Evolutionary conservation across 2,329 filamentous ascomycete species (phyloP), one percentile per base, ranked within the genome.

Genomic region (Fusarium robinianum): DNA sequence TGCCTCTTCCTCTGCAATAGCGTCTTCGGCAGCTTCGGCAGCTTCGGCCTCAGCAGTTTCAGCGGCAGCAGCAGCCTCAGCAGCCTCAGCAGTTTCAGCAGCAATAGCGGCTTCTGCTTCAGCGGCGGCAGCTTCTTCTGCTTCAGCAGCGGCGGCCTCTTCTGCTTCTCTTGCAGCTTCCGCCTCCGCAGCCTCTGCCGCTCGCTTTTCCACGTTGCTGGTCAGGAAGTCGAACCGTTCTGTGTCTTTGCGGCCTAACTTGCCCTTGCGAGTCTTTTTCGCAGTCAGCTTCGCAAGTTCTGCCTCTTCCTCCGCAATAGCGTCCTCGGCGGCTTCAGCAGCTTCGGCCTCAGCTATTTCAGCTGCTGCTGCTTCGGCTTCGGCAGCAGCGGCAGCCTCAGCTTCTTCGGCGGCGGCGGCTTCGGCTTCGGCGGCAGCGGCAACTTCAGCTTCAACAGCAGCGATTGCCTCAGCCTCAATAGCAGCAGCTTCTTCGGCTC

Each of bases 271-370:
- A 22, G 33, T 40, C 18, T 58, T 63, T 45, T 63, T 63, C 8
- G 67, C 69, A 33, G 67, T 67, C 40, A 67, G 64, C 9, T 63
- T 65, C 12, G 67, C 67, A 15, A 71, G 69, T 56, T 76, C 72
- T 19, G 71, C 68, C 9, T 67, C 70, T 47, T 75, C 69, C 17
- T 66, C 65, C 4, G 67, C 64, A 17, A 52, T 46, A 6, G 31
- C 24, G 14, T 40, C n/a, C n/a, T n/a, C n/a, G n/a, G n/a, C n/a
- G n/a, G n/a, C n/a, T n/a, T n/a, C n/a, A n/a, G n/a, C n/a, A n/a
- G n/a, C 36, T n/a, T 35, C 15, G 3, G 36, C 37, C 10, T 21
- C 34, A 12, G 27, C 41, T 17, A 14, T 18, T 5, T 65, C 61
- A 26, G 61, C 48, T 16, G 64, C 59, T 44, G 65, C n/a, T n/a